phyloP scores from a whole-genome alignment of 2,329 filamentous ascomycete species.

The Fusarium sp. region DNA sequence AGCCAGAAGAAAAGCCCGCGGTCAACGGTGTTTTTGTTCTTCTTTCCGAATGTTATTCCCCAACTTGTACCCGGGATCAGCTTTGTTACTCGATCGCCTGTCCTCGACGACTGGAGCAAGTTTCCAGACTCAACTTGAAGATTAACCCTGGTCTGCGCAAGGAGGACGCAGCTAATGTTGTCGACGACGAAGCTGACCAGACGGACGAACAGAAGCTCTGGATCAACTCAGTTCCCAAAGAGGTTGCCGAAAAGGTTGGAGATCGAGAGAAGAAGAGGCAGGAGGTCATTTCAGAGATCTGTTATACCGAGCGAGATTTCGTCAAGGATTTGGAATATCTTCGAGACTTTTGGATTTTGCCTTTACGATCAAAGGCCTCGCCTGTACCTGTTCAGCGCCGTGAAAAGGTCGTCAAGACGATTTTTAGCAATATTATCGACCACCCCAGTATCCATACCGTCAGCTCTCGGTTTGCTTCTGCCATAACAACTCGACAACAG shows the following conservation, averaged over 20 bases:
- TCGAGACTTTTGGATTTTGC: slow-evolving; percentile 98
- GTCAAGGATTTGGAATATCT: slow-evolving; percentile 99
- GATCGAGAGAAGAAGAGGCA: slow-evolving; percentile 97
- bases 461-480: slow-evolving; percentile 88
- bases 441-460: slow-evolving; percentile 85
- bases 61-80: slow-evolving; percentile 94
- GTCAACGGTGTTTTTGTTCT: slow-evolving; percentile 98
- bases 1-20: slow-evolving; percentile 76
- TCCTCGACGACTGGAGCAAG: slow-evolving; percentile 92
- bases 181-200: slow-evolving; percentile 87
- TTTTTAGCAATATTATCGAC: slow-evolving; percentile 97
- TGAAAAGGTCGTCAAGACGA: slow-evolving; percentile 92
- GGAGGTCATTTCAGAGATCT: slow-evolving; percentile 97
- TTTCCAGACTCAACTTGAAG: slow-evolving; percentile 93
- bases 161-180: slow-evolving; percentile 67
- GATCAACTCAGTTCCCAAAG: slow-evolving; percentile 98
- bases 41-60: slow-evolving; percentile 97
- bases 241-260: slow-evolving; percentile 89
- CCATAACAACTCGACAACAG: slow-evolving; percentile 91
- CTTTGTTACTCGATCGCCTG: slow-evolving; percentile 99
- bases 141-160: slow-evolving; percentile 88
- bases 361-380: slow-evolving; percentile 84
- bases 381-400: slow-evolving; percentile 90
- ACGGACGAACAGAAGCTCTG: slow-evolving; percentile 97
- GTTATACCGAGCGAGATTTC: slow-evolving; percentile 98